Evolutionary conservation across 2,329 filamentous ascomycete species (phyloP), one percentile per base, ranked within the genome.

Genomic region (Fusarium pseudonygamai): DNA sequence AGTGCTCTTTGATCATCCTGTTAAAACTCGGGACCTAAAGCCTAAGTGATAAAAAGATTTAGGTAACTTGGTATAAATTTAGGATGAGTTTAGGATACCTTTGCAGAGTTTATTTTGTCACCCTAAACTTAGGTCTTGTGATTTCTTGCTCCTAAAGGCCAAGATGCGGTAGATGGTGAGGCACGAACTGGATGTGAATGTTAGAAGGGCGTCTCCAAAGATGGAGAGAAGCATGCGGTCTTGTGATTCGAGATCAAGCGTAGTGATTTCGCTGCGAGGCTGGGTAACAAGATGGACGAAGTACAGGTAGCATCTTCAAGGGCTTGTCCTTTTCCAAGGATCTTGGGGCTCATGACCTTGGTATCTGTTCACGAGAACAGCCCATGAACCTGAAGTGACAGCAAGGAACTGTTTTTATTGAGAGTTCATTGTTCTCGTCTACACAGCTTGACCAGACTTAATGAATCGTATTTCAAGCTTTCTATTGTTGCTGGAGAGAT

Each of bases 151-250:
- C n/a, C n/a, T n/a, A n/a, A 30, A 28, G 7, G 6, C 20, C 5
- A n/a, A 18, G 2, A 18, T 1, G 15, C 15, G 15, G 7, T 18
- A 14, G 3, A 7, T 10, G 10, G 7, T 7, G 24, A 55, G 11
- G 15, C 20, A 18, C 1, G 7, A 30, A 40, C 14, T 28, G 24
- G 8, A 18, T 55, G 12, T 6, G 8, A 7, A 4, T 0, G 6
- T 16, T 3, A 7, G 7, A 10, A 2, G 7, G 36, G 14, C 6
- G n/a, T 36, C 32, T 36, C 16, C 3, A 20, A 36, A 15, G n/a
- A 12, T 11, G 6, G 2, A 26, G 18, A 22, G 49, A 36, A 11
- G 28, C 11, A 7, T 24, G 28, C 18, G 7, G 15, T 4, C 15
- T 32, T n/a, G 22, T 18, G 28, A n/a, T 49, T 32, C 11, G 46